These are phyloP conservation scores for Tillandsia leiboldiana DNA, from an alignment of 176 grass and related monocot genomes.

Conservation along the genomic window DNA sequence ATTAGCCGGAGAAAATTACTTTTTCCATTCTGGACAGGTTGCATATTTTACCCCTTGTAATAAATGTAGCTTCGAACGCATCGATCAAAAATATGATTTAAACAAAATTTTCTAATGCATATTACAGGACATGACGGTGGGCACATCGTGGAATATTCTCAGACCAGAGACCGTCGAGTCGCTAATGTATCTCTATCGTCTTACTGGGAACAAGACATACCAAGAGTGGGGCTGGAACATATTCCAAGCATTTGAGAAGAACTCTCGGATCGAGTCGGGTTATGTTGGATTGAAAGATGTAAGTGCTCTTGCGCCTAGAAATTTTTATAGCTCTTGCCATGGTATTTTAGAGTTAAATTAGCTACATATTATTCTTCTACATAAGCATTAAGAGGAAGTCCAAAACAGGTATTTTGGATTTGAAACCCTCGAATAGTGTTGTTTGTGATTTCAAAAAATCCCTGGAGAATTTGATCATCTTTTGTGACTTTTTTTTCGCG, in stretches of 20 bases:
- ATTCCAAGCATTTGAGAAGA: conserved; percentile 86
- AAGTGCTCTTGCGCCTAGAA: background rate
- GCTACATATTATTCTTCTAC: too few relatives aligned
- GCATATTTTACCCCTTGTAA: background rate
- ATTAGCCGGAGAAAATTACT: conserved; percentile 97
- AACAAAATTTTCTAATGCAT: background rate
- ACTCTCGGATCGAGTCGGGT: background rate
- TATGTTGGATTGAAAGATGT: conserved; percentile 5
- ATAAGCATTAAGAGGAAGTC: too few relatives aligned
- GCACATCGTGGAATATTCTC: conserved; percentile 99
- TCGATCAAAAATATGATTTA: background rate
- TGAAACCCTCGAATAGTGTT: too few relatives aligned
- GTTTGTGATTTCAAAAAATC: too few relatives aligned
- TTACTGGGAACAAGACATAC: conserved; percentile 96
- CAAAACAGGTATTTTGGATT: too few relatives aligned
- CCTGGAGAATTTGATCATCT: too few relatives aligned
- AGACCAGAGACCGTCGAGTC: conserved; percentile 97
- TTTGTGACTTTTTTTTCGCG: too few relatives aligned
- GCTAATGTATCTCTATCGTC: conserved; percentile 85
- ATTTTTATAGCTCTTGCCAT: too few relatives aligned
- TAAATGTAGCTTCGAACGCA: background rate
- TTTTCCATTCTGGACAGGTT: conserved; percentile 69
- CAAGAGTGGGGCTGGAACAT: conserved; percentile 99
- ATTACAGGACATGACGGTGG: conserved; percentile 84
- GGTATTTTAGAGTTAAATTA: too few relatives aligned